Base-by-base conservation (phyloP, 2,329 filamentous ascomycete species). In the Calonectria pseudoreteaudii region DNA sequence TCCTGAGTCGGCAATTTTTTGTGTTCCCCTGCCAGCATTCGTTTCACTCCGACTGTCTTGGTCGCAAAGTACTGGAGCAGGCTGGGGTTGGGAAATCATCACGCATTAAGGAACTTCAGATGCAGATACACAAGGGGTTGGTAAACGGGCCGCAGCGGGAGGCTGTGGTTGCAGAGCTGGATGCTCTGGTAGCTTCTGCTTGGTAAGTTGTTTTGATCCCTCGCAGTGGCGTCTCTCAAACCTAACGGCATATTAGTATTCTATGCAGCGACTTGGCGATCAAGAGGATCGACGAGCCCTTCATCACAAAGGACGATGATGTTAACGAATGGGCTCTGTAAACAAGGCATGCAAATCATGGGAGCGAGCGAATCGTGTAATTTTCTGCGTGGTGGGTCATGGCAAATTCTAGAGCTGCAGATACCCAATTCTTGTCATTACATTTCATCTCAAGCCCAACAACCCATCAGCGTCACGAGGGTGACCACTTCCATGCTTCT, bases 11-110 rank as follows among this genome's bases (percentile, higher is more conserved):
- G 68, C 96, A 98, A 80, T 99, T 99, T 85, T 99, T 98, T 79
- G 97, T 99, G 23, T 99, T 99, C 78, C 97, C 97, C 0, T 99
- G 97, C 84, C 97, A 99, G 87, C 97, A 99, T 85, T 94, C 96
- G 4, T 99, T 99, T 82, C 97, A 99, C 84, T 96, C 94, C 52
- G 97, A 99, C 83, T 99, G 97, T 83, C 86, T 99, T 64, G 96
- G 95, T 0, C 93, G 92, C 80, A 94, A 94, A 81, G 95, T 98
- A 0, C 89, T 98, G 68, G 94, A 96, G 83, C 93, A 95, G 77
- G 93, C 93, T 1, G 95, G 95, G 0, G 88, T 93, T 66, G 93
- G 92, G 23, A 94, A 93, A 85, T 92, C 93, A 20, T 93, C 93
- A 83, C 90, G 94, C 77, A 98, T 99, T 78, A 91, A 91, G 74